Evolutionary conservation across 2,329 filamentous ascomycete genomes (phyloP).

Genomic region (Colletotrichum cordylinicola): DNA sequence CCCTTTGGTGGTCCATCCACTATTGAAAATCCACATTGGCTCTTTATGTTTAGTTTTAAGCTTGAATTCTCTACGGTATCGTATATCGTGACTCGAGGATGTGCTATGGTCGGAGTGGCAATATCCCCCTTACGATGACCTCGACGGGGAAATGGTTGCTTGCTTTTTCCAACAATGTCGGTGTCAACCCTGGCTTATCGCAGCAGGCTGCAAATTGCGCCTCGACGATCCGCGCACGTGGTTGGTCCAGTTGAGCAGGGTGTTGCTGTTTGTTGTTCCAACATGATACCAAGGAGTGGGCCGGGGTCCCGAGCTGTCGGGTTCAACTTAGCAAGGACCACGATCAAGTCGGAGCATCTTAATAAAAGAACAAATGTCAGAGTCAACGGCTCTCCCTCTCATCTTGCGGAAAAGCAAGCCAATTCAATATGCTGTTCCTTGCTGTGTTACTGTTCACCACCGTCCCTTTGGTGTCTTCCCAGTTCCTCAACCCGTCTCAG

Average conservation of each 20-base stretch:
- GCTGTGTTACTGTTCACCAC: neutral
- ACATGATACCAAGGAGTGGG: neutral
- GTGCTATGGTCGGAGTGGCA: neutral
- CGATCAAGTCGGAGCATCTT: neutral
- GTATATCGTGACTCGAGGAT: neutral
- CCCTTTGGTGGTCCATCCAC: neutral
- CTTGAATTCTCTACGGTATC: neutral
- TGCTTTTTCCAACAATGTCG: neutral
- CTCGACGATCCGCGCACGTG: neutral
- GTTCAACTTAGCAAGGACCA: neutral
- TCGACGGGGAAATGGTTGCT: neutral
- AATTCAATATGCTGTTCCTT: neutral
- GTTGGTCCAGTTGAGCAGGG: neutral
- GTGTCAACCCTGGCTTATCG: neutral
- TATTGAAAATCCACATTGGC: neutral
- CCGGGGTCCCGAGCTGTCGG: neutral
- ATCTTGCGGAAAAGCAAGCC: neutral
- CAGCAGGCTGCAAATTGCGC: neutral
- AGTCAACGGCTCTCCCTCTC: neutral
- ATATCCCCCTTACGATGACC: too few species aligned
- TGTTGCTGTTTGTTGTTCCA: neutral
- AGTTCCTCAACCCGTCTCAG: neutral
- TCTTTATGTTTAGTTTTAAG: neutral
- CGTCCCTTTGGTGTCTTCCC: neutral
- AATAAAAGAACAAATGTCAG: neutral